Conservation (phyloP, 495 filamentous ascomycete species). For the Neurospora sublineolata region DNA sequence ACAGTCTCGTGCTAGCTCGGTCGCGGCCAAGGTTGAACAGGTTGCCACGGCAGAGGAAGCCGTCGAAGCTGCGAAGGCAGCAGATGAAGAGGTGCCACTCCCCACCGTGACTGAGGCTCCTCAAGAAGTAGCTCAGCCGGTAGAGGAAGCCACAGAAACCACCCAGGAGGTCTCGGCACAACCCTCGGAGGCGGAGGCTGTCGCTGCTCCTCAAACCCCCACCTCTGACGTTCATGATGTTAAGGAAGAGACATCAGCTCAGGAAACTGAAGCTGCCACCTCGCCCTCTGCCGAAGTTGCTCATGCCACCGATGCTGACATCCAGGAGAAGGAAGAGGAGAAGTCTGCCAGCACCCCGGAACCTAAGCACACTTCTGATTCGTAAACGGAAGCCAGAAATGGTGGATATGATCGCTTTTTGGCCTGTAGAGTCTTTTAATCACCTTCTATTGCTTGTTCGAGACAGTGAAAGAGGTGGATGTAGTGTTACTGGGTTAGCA, state of each 20-base stretch:
- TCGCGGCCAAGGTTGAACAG: conserved; percentile 9
- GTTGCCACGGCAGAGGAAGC: conserved; percentile 18
- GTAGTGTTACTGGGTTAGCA: conserved; percentile 7
- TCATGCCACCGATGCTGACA: not conserved
- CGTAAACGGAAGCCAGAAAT: not conserved
- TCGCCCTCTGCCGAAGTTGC: not conserved
- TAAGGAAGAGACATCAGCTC: not conserved
- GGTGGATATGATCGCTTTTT: not conserved
- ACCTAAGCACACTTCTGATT: conserved; percentile 4
- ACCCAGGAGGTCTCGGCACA: conserved; percentile 8
- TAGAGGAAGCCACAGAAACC: conserved; percentile 18
- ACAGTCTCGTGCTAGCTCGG: conserved; percentile 8
- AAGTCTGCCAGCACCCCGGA: not conserved
- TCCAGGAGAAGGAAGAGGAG: not conserved
- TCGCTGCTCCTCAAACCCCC: not conserved
- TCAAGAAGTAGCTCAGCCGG: conserved; percentile 12
- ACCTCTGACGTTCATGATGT: conserved; percentile 3
- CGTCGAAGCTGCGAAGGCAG: not conserved
- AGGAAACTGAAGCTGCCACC: not conserved
- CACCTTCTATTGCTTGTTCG: not conserved
- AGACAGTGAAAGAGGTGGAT: not conserved
- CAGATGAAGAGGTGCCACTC: not conserved
- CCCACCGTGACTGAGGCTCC: not conserved
- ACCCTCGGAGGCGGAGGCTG: not conserved
- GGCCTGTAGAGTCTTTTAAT: not conserved